Conservation (phyloP, 768 basidiomycete genomes). For the Vishniacozyma victoriae region DNA sequence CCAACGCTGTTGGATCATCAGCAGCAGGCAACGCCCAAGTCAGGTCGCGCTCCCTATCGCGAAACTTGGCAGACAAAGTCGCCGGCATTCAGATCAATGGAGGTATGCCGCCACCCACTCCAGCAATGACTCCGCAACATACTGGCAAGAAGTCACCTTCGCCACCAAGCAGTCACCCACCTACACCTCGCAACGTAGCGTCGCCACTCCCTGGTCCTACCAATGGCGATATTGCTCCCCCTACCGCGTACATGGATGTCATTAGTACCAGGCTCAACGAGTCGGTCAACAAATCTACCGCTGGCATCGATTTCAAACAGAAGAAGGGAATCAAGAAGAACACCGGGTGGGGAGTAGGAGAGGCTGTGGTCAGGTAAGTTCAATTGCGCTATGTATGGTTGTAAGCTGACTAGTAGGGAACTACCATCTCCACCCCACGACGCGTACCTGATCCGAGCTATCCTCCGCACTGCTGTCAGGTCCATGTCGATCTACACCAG, state of each 20-base stretch:
- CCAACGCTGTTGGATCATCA: constrained; percentile 16
- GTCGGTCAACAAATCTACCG: constrained; percentile 42
- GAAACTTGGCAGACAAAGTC: constrained; percentile 34
- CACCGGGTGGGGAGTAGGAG: constrained; percentile 42
- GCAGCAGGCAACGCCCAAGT: constrained; percentile 10
- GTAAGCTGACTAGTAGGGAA: constrained; percentile 18
- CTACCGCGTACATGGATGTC: constrained; percentile 42
- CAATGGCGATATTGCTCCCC: constrained; percentile 13
- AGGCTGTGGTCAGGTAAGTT: constrained; percentile 42
- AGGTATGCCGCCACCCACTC: constrained; percentile 5
- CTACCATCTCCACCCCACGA: constrained; percentile 39
- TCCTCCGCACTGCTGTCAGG: constrained; percentile 41
- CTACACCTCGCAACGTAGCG: constrained; percentile 26
- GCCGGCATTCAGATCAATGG: constrained; percentile 17
- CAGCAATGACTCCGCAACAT: constrained; percentile 13
- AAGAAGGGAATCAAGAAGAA: constrained; percentile 41
- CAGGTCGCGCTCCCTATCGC: constrained; percentile 31
- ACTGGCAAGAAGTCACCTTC: constrained; percentile 16
- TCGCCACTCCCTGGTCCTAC: constrained; percentile 10
- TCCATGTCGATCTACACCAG: constrained; percentile 45
- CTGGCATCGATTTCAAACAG: constrained; percentile 40
- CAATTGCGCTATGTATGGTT: not conserved
- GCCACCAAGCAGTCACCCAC: constrained; percentile 33
- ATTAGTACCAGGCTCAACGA: constrained; percentile 43
- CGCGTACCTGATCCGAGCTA: constrained; percentile 44